Conservation (phyloP, 352 stramenopile species). For the Globisporangium irregulare region DNA sequence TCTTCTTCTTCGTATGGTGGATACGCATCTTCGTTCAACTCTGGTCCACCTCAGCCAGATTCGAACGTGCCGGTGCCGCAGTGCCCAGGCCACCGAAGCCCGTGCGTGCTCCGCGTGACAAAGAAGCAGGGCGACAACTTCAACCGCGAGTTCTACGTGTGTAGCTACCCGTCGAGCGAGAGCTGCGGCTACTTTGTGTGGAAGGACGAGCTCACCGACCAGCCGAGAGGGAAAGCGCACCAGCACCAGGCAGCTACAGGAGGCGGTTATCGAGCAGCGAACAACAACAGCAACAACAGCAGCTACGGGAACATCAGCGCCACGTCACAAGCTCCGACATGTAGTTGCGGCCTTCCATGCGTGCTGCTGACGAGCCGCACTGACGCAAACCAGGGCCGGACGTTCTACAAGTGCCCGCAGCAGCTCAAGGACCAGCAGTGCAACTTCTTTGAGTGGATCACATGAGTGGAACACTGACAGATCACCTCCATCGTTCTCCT, state of each 20-base stretch:
- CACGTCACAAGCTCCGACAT: constrained; percentile 20
- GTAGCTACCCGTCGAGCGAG: constrained; percentile 66
- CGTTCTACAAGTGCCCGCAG: constrained; percentile 92
- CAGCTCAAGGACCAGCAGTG: constrained; percentile 75
- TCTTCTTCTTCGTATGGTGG: background rate
- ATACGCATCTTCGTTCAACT: background rate
- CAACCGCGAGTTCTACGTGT: constrained; percentile 92
- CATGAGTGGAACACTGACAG: constrained; percentile 18
- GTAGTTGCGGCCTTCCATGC: constrained; percentile 40
- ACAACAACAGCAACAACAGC: background rate
- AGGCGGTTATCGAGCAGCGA: background rate
- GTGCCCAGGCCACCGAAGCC: constrained; percentile 43
- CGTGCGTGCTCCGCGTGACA: constrained; percentile 44
- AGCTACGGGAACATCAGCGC: background rate
- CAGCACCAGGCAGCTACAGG: background rate
- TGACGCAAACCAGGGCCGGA: constrained; percentile 85
- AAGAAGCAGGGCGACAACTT: constrained; percentile 72
- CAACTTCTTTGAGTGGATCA: constrained; percentile 92
- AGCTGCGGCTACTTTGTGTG: constrained; percentile 91
- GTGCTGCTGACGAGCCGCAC: constrained; percentile 65
- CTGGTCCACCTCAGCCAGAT: background rate
- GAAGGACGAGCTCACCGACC: constrained; percentile 73
- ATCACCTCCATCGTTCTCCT: background rate
- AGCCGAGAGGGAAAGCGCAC: background rate
- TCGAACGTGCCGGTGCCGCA: constrained; percentile 17